Conservation (phyloP, 2,329 filamentous ascomycete genomes). For the Herpotrichia juniperi region DNA sequence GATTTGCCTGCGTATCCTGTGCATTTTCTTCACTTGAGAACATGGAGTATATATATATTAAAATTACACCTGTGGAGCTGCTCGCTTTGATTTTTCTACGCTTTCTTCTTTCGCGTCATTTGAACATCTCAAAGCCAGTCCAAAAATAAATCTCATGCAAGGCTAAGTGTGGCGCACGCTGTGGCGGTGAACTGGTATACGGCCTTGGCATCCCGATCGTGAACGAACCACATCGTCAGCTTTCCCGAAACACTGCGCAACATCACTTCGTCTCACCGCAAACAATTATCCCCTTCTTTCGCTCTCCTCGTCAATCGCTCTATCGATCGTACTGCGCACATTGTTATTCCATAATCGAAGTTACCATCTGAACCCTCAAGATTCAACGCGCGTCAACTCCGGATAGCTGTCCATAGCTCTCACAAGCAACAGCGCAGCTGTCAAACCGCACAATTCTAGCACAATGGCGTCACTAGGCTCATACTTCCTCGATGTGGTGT, state of each 20-base stretch:
- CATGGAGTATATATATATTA: too few species aligned
- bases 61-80: too few species aligned
- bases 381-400: conserved; percentile 2
- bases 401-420: conserved; percentile 15
- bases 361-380: background rate
- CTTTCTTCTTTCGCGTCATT: too few species aligned
- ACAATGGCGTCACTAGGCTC: conserved; percentile 47
- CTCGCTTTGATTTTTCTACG: too few species aligned
- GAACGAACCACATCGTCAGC: conserved; percentile 28
- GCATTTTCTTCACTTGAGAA: too few species aligned
- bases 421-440: background rate
- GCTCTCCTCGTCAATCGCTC: conserved; percentile 1
- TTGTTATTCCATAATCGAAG: background rate
- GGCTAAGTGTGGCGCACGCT: background rate
- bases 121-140: too few species aligned
- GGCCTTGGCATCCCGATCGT: conserved; percentile 19
- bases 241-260: conserved; percentile 20
- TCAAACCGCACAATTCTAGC: conserved; percentile 3
- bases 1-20: too few species aligned
- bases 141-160: background rate
- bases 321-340: conserved; percentile 1
- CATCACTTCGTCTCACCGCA: conserved; percentile 15
- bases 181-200: conserved; percentile 4
- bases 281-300: conserved; percentile 17
- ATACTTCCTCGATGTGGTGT: conserved; percentile 85